Conservation (phyloP, 257 asterid species). For the Penstemon barbatus region DNA sequence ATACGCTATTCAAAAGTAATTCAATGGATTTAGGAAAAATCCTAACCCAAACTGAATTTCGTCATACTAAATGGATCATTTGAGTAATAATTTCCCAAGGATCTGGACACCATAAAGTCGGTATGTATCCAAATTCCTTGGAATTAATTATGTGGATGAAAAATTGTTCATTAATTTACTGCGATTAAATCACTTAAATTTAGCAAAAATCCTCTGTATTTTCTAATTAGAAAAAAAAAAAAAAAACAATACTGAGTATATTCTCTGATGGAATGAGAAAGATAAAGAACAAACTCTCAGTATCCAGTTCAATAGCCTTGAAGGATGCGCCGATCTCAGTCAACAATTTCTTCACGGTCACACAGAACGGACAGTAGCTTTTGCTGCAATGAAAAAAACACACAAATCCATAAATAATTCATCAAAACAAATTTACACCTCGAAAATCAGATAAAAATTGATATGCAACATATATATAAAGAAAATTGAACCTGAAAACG, state of each 20-base stretch:
- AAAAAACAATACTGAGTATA: too few relatives aligned
- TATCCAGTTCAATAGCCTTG: conserved; percentile 72
- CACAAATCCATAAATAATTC: conserved; percentile 11
- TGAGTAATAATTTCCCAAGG: too few relatives aligned
- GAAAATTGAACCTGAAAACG: conserved; percentile 66
- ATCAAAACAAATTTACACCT: conserved; percentile 9
- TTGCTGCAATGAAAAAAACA: conserved; percentile 54
- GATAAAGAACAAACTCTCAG: conserved; percentile 50
- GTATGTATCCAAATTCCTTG: too few relatives aligned
- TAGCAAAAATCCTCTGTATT: background rate
- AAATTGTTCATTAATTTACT: too few relatives aligned
- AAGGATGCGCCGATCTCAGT: conserved; percentile 60
- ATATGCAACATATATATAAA: background rate
- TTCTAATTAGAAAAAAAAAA: background rate
- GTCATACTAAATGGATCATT: too few relatives aligned
- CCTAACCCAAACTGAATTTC: too few relatives aligned
- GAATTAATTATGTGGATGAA: too few relatives aligned
- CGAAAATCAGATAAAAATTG: background rate
- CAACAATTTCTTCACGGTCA: conserved; percentile 72
- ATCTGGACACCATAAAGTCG: too few relatives aligned
- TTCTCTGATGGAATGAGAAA: background rate
- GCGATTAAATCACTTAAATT: background rate
- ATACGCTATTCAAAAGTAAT: too few relatives aligned
- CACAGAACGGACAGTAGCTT: conserved; percentile 73
- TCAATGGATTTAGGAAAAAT: too few relatives aligned